A percentile compares a stretch with the other conserved stretches of the same genome.
Evolutionary conservation across 306 rosid species (phyloP).

Genomic region (Rosa chinensis): DNA sequence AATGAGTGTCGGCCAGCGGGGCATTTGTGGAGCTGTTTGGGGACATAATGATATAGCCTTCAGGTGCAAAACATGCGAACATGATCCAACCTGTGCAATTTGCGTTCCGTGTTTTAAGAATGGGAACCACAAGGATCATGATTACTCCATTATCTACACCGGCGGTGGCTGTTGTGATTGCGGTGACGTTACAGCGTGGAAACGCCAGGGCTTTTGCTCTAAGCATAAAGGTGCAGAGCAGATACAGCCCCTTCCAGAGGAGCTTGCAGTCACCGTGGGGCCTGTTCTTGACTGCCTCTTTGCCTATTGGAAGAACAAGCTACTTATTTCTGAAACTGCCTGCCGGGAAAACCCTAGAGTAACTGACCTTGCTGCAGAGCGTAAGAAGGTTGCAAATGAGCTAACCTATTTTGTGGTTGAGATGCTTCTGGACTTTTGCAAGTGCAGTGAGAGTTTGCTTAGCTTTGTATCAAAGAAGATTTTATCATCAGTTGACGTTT

Average conservation of each 20-base stretch:
- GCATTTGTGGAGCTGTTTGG: conserved; percentile 97
- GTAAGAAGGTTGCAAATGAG: conserved; percentile 64
- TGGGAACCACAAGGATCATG: conserved; percentile 84
- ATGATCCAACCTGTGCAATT: conserved; percentile 91
- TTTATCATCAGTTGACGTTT: conserved; percentile 52
- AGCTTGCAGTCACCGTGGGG: conserved; percentile 46
- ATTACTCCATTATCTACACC: conserved; percentile 75
- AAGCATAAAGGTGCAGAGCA: conserved; percentile 89
- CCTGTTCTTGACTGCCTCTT: conserved; percentile 78
- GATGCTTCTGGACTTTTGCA: conserved; percentile 84
- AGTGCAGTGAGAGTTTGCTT: conserved; percentile 93
- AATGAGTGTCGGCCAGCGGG: conserved; percentile 74
- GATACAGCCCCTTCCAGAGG: conserved; percentile 76
- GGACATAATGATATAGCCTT: conserved; percentile 79
- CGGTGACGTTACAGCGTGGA: conserved; percentile 98
- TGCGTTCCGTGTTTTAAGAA: conserved; percentile 95
- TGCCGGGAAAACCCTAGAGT: conserved; percentile 41
- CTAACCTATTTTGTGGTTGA: conserved; percentile 73
- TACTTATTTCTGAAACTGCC: conserved; percentile 40
- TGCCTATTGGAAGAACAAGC: conserved; percentile 60
- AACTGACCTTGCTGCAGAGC: conserved; percentile 34
- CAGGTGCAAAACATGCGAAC: conserved; percentile 86
- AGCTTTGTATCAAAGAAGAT: conserved; percentile 69
- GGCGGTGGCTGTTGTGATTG: conserved; percentile 98
- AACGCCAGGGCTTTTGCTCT: conserved; percentile 90